phyloP scores from a whole-genome alignment of 768 basidiomycete genomes.

The Exsudoporus frostii region DNA sequence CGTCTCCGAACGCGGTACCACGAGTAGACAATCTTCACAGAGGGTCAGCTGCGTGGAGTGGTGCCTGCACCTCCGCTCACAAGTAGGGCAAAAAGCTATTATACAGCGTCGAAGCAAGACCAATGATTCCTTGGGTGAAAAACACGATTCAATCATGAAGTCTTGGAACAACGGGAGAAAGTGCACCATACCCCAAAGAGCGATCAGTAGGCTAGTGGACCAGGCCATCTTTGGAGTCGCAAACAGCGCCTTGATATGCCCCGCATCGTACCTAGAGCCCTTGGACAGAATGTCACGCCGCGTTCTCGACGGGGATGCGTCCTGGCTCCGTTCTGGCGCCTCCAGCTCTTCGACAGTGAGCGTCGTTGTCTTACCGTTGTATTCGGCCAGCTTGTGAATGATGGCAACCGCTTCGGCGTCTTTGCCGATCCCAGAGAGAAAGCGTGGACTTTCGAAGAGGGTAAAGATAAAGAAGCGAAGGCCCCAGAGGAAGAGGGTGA shows the following conservation, averaged over 20 bases:
- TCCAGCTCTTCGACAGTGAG: slow-evolving; percentile 46
- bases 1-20: slow-evolving; percentile 68
- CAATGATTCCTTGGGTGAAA: slow-evolving; percentile 55
- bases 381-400: slow-evolving; percentile 47
- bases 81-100: slow-evolving; percentile 52
- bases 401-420: slow-evolving; percentile 50
- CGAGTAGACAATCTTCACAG: slow-evolving; percentile 52
- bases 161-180: not conserved
- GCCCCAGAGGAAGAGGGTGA: slow-evolving; percentile 51
- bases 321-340: slow-evolving; percentile 25
- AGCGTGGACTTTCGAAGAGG: slow-evolving; percentile 56
- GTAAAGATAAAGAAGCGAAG: slow-evolving; percentile 52
- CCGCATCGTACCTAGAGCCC: slow-evolving; percentile 36
- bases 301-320: slow-evolving; percentile 10
- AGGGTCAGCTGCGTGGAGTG: not conserved
- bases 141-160: not conserved
- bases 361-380: slow-evolving; percentile 42
- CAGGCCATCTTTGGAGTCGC: slow-evolving; percentile 59
- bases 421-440: slow-evolving; percentile 50
- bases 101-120: slow-evolving; percentile 69
- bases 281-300: slow-evolving; percentile 34
- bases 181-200: slow-evolving; percentile 40
- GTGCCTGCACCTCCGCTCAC: slow-evolving; percentile 30
- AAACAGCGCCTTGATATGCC: slow-evolving; percentile 61
- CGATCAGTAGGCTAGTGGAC: slow-evolving; percentile 60